phyloP scores from a whole-genome alignment of 495 filamentous ascomycete genomes.

The Penicillium flavigenum region DNA sequence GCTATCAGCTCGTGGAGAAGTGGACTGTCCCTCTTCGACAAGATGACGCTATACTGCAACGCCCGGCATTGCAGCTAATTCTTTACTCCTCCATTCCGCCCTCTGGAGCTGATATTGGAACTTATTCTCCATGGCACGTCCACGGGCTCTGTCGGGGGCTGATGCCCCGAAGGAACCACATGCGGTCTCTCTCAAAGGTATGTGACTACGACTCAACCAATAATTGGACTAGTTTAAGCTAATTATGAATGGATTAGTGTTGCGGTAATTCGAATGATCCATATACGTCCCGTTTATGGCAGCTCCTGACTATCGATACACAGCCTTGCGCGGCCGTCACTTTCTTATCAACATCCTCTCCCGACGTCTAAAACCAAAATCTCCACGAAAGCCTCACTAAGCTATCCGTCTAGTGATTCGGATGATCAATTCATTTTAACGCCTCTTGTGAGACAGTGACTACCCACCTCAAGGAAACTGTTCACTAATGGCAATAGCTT shows the following conservation, averaged over 20 bases:
- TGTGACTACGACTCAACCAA: constrained; percentile 7
- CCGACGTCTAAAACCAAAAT: constrained; percentile 51
- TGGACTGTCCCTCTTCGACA: constrained; percentile 1
- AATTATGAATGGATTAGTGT: constrained; percentile 14
- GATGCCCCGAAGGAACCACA: constrained; percentile 77
- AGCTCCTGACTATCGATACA: constrained; percentile 19
- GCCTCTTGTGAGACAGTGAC: constrained; percentile 49
- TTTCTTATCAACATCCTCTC: constrained; percentile 58
- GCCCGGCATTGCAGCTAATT: neutral
- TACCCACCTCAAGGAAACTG: neutral
- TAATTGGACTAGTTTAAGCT: constrained; percentile 7
- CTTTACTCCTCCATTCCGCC: neutral
- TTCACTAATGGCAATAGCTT: constrained; percentile 45
- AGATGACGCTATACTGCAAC: constrained; percentile 9
- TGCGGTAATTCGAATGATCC: constrained; percentile 45
- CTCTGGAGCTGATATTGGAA: neutral
- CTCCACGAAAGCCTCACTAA: constrained; percentile 50
- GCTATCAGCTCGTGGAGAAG: constrained; percentile 21
- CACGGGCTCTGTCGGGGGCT: constrained; percentile 45
- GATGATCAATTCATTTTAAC: constrained; percentile 58
- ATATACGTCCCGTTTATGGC: neutral
- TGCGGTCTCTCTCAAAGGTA: constrained; percentile 80
- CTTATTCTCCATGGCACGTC: constrained; percentile 37
- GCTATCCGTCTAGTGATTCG: constrained; percentile 49
- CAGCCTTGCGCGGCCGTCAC: constrained; percentile 57